Evolutionary conservation across 805 yeast genomes (phyloP).

Genomic region (Isabelozyma rhagii): DNA sequence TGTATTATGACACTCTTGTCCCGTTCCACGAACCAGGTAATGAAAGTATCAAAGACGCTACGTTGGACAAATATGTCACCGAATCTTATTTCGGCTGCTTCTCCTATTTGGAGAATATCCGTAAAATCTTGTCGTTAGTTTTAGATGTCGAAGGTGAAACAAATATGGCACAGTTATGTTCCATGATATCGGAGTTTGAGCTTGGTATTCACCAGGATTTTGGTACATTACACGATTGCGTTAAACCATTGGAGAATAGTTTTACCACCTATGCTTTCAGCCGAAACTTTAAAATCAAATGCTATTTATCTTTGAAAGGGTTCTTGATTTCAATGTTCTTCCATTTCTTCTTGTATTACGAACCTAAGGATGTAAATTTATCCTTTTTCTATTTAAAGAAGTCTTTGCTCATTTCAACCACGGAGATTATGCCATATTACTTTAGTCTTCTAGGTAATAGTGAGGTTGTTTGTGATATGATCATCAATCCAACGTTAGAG

Average conservation of each 20-base stretch:
- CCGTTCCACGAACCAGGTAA: constrained; percentile 42
- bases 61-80: constrained; percentile 41
- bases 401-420: constrained; percentile 22
- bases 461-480: constrained; percentile 32
- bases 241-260: constrained; percentile 8
- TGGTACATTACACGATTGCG: constrained; percentile 21
- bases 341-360: constrained; percentile 42
- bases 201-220: constrained; percentile 20
- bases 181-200: constrained; percentile 35
- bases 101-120: constrained; percentile 23
- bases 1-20: constrained; percentile 48
- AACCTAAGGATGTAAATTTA: constrained; percentile 25
- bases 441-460: constrained; percentile 28
- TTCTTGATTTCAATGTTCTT: constrained; percentile 38
- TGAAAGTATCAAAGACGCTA: constrained; percentile 34
- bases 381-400: constrained; percentile 38
- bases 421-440: constrained; percentile 35
- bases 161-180: constrained; percentile 34
- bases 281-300: constrained; percentile 19
- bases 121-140: constrained; percentile 33
- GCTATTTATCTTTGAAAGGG: constrained; percentile 24
- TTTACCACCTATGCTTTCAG: constrained; percentile 5
- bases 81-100: constrained; percentile 24
- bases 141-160: constrained; percentile 39
- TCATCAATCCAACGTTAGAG: constrained; percentile 34